Conservation (phyloP, 1,139 yeast species). For the Yamadazyma atlantica region DNA sequence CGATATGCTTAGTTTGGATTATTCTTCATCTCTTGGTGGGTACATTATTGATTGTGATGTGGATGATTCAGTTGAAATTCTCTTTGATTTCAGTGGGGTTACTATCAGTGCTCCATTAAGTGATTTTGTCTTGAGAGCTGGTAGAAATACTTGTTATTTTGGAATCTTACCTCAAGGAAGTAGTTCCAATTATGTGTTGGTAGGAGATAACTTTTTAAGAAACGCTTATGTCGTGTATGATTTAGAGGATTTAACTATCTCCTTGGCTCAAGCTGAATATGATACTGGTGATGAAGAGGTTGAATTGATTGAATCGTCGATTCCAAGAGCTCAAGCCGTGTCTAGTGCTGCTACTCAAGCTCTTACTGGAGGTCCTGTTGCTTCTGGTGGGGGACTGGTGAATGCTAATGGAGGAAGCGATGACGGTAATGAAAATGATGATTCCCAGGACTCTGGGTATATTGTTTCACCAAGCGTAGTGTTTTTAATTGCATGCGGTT, state of each 20-base stretch:
- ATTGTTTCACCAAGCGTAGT: background rate
- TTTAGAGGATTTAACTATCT: conserved; percentile 61
- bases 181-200: conserved; percentile 21
- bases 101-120: conserved; percentile 36
- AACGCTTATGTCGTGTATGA: conserved; percentile 79
- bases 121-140: conserved; percentile 22
- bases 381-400: conserved; percentile 1
- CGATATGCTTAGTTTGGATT: conserved; percentile 26
- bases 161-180: conserved; percentile 28
- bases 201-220: conserved; percentile 77
- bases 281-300: conserved; percentile 37
- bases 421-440: background rate
- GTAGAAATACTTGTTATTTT: conserved; percentile 24
- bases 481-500: background rate
- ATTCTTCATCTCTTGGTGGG: conserved; percentile 18
- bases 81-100: conserved; percentile 38
- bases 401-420: background rate
- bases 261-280: conserved; percentile 61
- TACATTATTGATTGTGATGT: conserved; percentile 26
- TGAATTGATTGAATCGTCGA: conserved; percentile 26
- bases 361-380: conserved; percentile 15
- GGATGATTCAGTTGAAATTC: conserved; percentile 19
- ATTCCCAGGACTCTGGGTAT: background rate
- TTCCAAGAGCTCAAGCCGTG: conserved; percentile 15
- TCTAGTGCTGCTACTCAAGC: conserved; percentile 14